Conservation (phyloP, 2,329 filamentous ascomycete genomes). For the Colletotrichum viniferum region DNA sequence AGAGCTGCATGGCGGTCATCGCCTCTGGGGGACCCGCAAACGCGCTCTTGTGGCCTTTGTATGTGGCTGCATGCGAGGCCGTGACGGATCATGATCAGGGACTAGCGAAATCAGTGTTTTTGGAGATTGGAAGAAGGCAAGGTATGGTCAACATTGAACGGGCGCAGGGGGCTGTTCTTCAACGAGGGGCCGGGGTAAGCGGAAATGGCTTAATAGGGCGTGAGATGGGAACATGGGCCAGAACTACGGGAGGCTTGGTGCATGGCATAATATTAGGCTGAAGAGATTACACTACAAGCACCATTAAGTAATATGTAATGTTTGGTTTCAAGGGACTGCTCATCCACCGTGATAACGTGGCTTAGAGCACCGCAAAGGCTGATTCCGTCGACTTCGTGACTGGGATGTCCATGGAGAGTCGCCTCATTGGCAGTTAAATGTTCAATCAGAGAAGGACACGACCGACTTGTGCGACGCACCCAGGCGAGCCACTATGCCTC, state of each 20-base stretch:
- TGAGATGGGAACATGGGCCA: not conserved
- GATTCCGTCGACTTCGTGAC: not conserved
- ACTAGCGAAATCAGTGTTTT: not conserved
- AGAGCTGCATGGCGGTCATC: not conserved
- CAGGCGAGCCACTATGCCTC: not conserved
- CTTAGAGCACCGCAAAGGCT: rapidly evolving
- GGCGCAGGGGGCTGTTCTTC: not conserved
- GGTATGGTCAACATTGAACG: not conserved
- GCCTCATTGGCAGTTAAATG: not conserved
- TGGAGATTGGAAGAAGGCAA: not conserved
- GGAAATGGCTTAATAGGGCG: rapidly evolving
- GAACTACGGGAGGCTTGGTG: not conserved
- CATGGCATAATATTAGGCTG: not conserved
- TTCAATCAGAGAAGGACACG: not conserved
- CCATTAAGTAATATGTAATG: not conserved
- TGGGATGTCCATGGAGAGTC: rapidly evolving
- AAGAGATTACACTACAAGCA: not conserved
- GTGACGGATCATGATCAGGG: not conserved
- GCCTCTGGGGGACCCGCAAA: not conserved
- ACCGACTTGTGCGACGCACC: not conserved
- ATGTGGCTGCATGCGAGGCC: not conserved
- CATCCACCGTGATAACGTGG: rapidly evolving
- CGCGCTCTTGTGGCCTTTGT: not conserved
- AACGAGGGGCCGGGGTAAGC: not conserved
- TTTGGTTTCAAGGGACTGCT: not conserved